Base-by-base conservation (phyloP, 2,329 filamentous ascomycete species). In the Penicillium sp. region DNA sequence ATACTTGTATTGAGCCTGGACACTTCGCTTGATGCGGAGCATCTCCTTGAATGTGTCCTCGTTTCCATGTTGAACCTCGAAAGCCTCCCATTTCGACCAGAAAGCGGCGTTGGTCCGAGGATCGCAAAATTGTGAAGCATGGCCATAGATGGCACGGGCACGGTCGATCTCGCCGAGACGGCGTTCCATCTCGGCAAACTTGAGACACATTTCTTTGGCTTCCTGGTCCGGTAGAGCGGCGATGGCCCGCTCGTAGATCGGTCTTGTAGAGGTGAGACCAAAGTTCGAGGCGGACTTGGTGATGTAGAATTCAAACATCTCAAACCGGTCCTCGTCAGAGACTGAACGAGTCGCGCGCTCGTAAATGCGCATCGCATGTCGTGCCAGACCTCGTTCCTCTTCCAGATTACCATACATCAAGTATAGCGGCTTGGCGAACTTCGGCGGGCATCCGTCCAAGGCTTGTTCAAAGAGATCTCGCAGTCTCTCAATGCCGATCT, bases 251-350 rank as follows among this genome's bases (percentile, higher is more conserved):
- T 98, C 93, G 76, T 98, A 98, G 61, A 98, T 98, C 0, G 89
- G 86, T 44, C 93, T 79, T 3, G 93, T 96, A 0, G 93, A 97
- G 0, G 93, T 91, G 44, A 98, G 81, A 28, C 95, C 93, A 65
- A 98, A 98, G 72, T 98, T 98, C 18, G 90, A 95, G 1, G 93
- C 93, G 0, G 91, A 96, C 70, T 98, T 97, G 50, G 92, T 97
- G 66, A 98, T 96, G 76, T 98, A 98, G 68, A 97, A 95, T 70
- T 95, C 93, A 76, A 96, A 98, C 91, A 98, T 96, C 63, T 95
- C 90, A 52, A 91, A 86, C 45, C 90, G 81, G 69, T 98, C 92
- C 64, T 96, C 92, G 64, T 98, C 93, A 12, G 89, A 86, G 3
- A 98, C 95, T 10, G 92, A 91, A 28, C 93, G 84, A 4, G 93